phyloP scores from a whole-genome alignment of 2,329 filamentous ascomycete species.

The Gnomoniopsis smithogilvyi region DNA sequence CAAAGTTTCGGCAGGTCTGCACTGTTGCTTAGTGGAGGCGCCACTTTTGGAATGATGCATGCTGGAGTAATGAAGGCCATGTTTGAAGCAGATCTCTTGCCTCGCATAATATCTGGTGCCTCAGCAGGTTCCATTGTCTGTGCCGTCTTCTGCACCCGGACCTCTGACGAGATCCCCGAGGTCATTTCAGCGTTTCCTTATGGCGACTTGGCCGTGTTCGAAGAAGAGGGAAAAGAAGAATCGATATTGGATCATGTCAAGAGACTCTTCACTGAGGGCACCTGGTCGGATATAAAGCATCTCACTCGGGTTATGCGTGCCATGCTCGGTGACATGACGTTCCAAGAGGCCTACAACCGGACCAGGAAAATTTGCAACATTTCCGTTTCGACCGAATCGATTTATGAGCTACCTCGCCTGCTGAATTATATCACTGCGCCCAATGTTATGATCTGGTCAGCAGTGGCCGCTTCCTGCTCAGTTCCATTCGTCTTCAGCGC shows the following conservation, averaged over 20 bases:
- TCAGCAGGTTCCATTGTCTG: slow-evolving; percentile 87
- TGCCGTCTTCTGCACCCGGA: slow-evolving; percentile 73
- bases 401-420: slow-evolving; percentile 81
- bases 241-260: slow-evolving; percentile 66
- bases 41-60: slow-evolving; percentile 89
- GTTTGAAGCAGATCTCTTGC: slow-evolving; percentile 70
- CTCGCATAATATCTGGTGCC: slow-evolving; percentile 82
- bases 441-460: slow-evolving; percentile 94
- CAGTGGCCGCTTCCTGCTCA: slow-evolving; percentile 92
- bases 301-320: slow-evolving; percentile 76
- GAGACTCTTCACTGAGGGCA: slow-evolving; percentile 75
- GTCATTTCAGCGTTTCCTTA: slow-evolving; percentile 70
- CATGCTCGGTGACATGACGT: slow-evolving; percentile 84
- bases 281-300: slow-evolving; percentile 81
- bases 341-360: slow-evolving; percentile 94
- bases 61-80: slow-evolving; percentile 83
- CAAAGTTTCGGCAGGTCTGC: slow-evolving; percentile 85
- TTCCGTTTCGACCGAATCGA: slow-evolving; percentile 81
- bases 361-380: slow-evolving; percentile 91
- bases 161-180: slow-evolving; percentile 72
- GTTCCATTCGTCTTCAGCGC: slow-evolving; percentile 84
- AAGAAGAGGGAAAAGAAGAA: slow-evolving; percentile 55
- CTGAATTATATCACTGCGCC: slow-evolving; percentile 93
- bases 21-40: slow-evolving; percentile 78
- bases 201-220: slow-evolving; percentile 80